Evolutionary conservation across 2,329 filamentous ascomycete species (phyloP).

Genomic region (Elsinoe arachidis): DNA sequence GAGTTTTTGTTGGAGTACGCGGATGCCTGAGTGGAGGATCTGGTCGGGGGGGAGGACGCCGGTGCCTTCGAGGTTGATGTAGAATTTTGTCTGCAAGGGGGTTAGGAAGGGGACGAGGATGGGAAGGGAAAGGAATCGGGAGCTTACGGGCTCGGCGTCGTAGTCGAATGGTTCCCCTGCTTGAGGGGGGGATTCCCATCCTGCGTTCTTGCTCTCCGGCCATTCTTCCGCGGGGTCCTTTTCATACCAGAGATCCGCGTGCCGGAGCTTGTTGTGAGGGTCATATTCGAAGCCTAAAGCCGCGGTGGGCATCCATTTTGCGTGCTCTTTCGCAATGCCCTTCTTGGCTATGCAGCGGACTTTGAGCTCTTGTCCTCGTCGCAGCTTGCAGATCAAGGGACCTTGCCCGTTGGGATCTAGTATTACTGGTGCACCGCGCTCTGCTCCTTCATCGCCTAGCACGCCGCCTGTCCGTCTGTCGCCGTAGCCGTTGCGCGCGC

Average conservation of each 20-base stretch:
- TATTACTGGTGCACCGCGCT: constrained; percentile 65
- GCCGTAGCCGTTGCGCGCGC: not conserved
- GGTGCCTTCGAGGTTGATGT: constrained; percentile 84
- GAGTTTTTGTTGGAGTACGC: constrained; percentile 81
- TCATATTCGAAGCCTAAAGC: constrained; percentile 98
- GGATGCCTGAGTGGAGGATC: constrained; percentile 82
- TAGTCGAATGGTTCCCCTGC: constrained; percentile 87
- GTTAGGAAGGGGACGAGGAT: too few relatives aligned
- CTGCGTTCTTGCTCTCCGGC: constrained; percentile 59
- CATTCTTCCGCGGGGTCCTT: constrained; percentile 73
- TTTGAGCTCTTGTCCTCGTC: constrained; percentile 80
- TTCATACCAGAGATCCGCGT: constrained; percentile 94
- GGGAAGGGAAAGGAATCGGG: not conserved
- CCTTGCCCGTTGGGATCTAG: constrained; percentile 74
- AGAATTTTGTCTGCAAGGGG: constrained; percentile 48
- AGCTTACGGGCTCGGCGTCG: constrained; percentile 63
- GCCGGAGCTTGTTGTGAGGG: constrained; percentile 88
- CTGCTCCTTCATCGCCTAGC: constrained; percentile 48
- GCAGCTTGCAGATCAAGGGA: constrained; percentile 79
- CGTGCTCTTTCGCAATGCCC: constrained; percentile 96
- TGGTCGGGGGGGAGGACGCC: constrained; percentile 83
- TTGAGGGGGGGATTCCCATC: constrained; percentile 68
- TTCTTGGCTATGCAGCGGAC: constrained; percentile 94
- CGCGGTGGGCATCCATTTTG: constrained; percentile 90
- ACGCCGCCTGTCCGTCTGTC: constrained; percentile 40